A percentile compares a stretch with the other conserved stretches of the same genome.
Evolutionary conservation across 2,329 filamentous ascomycete species (phyloP).

Genomic region (Microdochium bolleyi): DNA sequence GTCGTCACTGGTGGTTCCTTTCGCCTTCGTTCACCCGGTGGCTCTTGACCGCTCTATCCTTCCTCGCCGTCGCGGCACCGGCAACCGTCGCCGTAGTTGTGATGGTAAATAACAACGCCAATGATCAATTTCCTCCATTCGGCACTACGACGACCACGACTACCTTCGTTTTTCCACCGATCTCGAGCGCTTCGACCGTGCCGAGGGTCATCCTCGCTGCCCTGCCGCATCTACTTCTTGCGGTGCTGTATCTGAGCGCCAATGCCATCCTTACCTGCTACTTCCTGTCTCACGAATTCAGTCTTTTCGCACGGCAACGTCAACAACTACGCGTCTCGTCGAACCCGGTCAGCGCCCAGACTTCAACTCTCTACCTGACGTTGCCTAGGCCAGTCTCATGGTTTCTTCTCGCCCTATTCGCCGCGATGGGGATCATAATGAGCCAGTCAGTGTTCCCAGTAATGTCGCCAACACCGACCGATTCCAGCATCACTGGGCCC

Average conservation of each 20-base stretch:
- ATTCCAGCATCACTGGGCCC: background rate
- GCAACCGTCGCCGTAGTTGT: constrained; percentile 25
- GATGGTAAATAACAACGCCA: background rate
- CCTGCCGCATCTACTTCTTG: constrained; percentile 40
- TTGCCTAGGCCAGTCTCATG: constrained; percentile 37
- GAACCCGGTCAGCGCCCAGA: constrained; percentile 33
- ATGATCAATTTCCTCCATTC: constrained; percentile 17
- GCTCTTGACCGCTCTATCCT: constrained; percentile 28
- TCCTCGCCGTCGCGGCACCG: constrained; percentile 27
- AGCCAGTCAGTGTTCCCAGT: constrained; percentile 33
- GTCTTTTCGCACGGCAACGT: constrained; percentile 29
- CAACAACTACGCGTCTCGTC: constrained; percentile 35
- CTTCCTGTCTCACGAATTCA: constrained; percentile 41
- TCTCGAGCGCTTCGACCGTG: constrained; percentile 11
- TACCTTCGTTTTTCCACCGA: constrained; percentile 17
- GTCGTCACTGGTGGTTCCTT: constrained; percentile 35
- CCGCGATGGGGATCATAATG: constrained; percentile 35
- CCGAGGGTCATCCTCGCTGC: constrained; percentile 27
- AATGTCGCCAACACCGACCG: constrained; percentile 5
- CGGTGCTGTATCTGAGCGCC: constrained; percentile 35
- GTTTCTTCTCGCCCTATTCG: constrained; percentile 34
- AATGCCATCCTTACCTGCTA: constrained; percentile 39
- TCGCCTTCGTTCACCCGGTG: constrained; percentile 34
- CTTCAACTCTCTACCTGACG: constrained; percentile 39
- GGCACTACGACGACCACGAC: constrained; percentile 25